Percentiles rank a stretch among this genome's conserved stretches.
phyloP scores from a whole-genome alignment of 169 alveolate species.

The Cryptosporidium sp. region DNA sequence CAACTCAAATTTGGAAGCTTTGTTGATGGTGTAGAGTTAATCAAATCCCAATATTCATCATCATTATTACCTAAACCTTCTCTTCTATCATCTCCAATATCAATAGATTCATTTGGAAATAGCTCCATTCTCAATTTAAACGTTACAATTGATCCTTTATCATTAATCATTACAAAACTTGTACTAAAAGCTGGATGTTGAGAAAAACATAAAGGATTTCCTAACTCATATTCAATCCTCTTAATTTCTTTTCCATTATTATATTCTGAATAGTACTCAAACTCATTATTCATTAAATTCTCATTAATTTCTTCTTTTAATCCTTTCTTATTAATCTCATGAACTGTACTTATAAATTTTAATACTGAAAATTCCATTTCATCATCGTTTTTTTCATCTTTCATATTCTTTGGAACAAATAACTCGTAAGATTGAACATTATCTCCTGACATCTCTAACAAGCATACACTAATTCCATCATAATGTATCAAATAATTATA shows the following conservation, averaged over 20 bases:
- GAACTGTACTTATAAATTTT: neutral
- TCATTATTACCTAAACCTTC: neutral
- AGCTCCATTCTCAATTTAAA: constrained; percentile 24
- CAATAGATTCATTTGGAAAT: constrained; percentile 4
- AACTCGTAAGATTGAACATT: constrained; percentile 19
- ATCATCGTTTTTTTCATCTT: neutral
- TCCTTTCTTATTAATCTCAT: neutral
- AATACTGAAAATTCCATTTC: neutral
- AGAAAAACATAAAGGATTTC: constrained; percentile 39
- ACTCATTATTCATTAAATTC: neutral
- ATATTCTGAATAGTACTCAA: constrained; percentile 30
- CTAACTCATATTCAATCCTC: constrained; percentile 26
- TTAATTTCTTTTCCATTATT: neutral
- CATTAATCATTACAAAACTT: constrained; percentile 43
- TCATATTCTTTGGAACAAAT: constrained; percentile 13
- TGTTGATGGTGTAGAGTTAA: constrained; percentile 70
- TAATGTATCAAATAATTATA: constrained; percentile 41
- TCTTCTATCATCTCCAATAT: neutral
- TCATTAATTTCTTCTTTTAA: neutral
- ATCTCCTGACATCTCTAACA: constrained; percentile 36
- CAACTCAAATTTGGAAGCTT: constrained; percentile 57
- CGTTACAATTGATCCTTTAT: constrained; percentile 28
- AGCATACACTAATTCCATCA: constrained; percentile 56
- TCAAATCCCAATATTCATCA: constrained; percentile 59
- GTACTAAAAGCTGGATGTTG: constrained; percentile 67